Conservation (phyloP, 108 stramenopile species). For the Poteriospumella lacustris region DNA sequence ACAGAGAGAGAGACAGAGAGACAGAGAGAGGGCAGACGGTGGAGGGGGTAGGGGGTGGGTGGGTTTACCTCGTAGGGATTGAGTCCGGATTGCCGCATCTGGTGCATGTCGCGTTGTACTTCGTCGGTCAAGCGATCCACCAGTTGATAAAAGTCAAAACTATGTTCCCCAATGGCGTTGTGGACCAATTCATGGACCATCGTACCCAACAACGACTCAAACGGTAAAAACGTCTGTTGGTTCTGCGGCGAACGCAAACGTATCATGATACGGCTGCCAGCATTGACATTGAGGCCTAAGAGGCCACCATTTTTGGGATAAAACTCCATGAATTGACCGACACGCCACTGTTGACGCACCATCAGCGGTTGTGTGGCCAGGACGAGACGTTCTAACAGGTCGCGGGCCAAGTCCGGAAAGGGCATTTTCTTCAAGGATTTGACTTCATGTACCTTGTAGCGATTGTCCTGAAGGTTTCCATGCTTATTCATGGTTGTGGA, state of each 20-base stretch:
- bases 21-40: too few species aligned
- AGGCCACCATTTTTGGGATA: neutral
- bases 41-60: too few species aligned
- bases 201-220: neutral
- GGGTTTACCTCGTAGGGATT: too few species aligned
- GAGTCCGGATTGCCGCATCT: too few species aligned
- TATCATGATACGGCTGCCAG: neutral
- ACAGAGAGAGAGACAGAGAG: too few species aligned
- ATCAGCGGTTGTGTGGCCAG: neutral
- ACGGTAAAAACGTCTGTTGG: neutral
- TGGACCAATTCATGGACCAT: conserved; percentile 9
- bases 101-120: too few species aligned
- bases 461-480: too few species aligned
- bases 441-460: neutral
- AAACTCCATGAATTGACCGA: neutral
- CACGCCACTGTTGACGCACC: neutral
- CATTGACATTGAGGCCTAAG: conserved; percentile 3
- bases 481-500: too few species aligned
- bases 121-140: neutral
- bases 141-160: neutral
- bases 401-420: neutral
- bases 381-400: neutral
- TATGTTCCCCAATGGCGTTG: neutral
- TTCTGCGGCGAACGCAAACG: neutral
- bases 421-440: neutral